Conservation (phyloP, 2,329 filamentous ascomycete species). For the Nothopassalora personata region DNA sequence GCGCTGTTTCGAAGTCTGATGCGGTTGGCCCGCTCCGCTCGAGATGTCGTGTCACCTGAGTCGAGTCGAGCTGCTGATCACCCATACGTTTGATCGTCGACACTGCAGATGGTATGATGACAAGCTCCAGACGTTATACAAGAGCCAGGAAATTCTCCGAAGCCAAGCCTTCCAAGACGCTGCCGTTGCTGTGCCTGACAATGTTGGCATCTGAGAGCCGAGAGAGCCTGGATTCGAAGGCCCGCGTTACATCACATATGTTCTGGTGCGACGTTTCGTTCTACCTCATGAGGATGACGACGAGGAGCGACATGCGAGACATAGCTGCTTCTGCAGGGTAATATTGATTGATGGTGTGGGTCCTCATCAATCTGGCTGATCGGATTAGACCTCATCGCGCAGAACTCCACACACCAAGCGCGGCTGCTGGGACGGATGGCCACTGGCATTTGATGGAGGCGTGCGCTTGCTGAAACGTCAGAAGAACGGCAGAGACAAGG, state of each 20-base stretch:
- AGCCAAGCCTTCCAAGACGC: not conserved
- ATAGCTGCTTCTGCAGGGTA: conserved; percentile 6
- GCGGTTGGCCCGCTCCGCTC: not conserved
- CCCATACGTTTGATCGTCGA: conserved; percentile 11
- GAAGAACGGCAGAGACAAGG: conserved; percentile 11
- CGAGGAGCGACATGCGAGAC: conserved; percentile 12
- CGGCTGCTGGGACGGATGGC: conserved; percentile 3
- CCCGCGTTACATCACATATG: conserved; percentile 10
- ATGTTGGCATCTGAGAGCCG: not conserved
- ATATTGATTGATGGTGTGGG: conserved; percentile 9
- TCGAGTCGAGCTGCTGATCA: not conserved
- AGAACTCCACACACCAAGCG: conserved; percentile 6
- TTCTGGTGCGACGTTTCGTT: conserved; percentile 7
- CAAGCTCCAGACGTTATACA: not conserved
- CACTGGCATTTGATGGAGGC: conserved; percentile 13
- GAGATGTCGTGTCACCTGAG: not conserved
- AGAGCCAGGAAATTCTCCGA: not conserved
- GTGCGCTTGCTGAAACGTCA: conserved; percentile 25
- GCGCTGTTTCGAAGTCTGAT: not conserved
- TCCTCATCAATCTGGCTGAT: not conserved
- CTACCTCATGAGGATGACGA: conserved; percentile 7
- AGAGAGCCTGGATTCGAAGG: too few species aligned
- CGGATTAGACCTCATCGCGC: not conserved
- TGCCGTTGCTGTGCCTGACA: not conserved
- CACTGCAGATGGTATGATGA: conserved; percentile 6